These are phyloP conservation scores for Xerocomellus chrysenteron DNA, from an alignment of 768 basidiomycete species.

Conservation along the genomic window DNA sequence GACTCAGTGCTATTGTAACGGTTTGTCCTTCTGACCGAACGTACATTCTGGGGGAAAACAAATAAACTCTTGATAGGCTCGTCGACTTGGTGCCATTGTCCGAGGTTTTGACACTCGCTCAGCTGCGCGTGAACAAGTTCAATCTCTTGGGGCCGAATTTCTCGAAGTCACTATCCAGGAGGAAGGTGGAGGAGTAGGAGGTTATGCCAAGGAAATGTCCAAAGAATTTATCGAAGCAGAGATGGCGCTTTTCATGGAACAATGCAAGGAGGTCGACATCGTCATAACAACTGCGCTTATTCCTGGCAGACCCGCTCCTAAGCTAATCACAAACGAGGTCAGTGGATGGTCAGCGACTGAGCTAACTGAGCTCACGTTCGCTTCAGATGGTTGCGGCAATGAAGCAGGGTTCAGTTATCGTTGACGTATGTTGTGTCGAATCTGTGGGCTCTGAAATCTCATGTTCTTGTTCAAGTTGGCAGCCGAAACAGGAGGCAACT, in stretches of 20 bases:
- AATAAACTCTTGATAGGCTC: conserved; percentile 47
- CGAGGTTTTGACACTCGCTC: conserved; percentile 86
- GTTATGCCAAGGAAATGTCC: conserved; percentile 89
- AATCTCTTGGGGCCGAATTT: conserved; percentile 88
- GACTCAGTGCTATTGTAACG: conserved; percentile 84
- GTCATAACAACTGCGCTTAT: conserved; percentile 86
- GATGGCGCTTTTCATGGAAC: conserved; percentile 85
- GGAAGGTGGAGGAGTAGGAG: conserved; percentile 79
- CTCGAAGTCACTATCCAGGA: conserved; percentile 79
- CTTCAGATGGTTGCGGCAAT: conserved; percentile 77
- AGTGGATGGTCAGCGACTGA: neutral
- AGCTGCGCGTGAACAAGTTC: conserved; percentile 84
- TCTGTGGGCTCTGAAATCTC: conserved; percentile 6
- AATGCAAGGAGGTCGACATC: conserved; percentile 88
- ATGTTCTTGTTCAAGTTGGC: conserved; percentile 40
- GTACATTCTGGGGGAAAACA: neutral
- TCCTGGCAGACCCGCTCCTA: conserved; percentile 85
- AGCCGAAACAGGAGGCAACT: conserved; percentile 89
- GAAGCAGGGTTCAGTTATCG: conserved; percentile 89
- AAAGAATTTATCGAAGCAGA: conserved; percentile 88
- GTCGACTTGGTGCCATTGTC: conserved; percentile 83
- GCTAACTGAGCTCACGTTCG: conserved; percentile 6
- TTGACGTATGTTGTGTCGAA: conserved; percentile 46
- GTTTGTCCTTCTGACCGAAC: conserved; percentile 37
- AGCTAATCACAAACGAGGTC: conserved; percentile 71